Evolutionary conservation across 106 monocot genomes (phyloP).

Genomic region (Dioscorea dumetorum): DNA sequence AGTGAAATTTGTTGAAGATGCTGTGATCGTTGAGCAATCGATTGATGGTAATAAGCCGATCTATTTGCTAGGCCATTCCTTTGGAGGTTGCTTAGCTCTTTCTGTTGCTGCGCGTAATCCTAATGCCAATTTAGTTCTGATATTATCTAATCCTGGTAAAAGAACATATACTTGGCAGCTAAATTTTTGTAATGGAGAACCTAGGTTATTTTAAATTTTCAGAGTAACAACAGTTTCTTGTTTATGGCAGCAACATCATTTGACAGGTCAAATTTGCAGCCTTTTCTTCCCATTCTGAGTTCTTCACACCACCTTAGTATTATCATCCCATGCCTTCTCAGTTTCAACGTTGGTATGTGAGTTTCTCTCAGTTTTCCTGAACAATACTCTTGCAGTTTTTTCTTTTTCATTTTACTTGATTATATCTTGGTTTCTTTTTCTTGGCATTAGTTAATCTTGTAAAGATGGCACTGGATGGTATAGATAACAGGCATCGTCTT

Average conservation of each 20-base stretch:
- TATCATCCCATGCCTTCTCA: constrained; percentile 12
- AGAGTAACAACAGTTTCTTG: neutral
- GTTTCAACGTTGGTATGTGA: constrained; percentile 23
- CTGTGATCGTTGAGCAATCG: constrained; percentile 31
- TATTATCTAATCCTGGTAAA: constrained; percentile 54
- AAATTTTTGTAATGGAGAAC: neutral
- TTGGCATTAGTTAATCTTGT: constrained; percentile 19
- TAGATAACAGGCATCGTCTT: constrained; percentile 1
- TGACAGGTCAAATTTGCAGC: constrained; percentile 26
- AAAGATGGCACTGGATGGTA: constrained; percentile 17
- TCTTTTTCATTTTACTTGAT: neutral
- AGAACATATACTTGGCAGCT: neutral
- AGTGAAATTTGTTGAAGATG: constrained; percentile 36
- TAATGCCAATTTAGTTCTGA: constrained; percentile 27
- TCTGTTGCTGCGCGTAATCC: constrained; percentile 56
- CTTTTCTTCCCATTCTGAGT: constrained; percentile 10
- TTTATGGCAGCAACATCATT: constrained; percentile 39
- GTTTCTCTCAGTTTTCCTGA: neutral
- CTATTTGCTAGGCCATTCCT: constrained; percentile 50
- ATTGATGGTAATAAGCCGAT: constrained; percentile 32
- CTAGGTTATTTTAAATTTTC: no score
- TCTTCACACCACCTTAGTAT: constrained; percentile 3
- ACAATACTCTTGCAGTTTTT: neutral
- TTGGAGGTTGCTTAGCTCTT: constrained; percentile 61
- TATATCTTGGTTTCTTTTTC: neutral